phyloP scores from a whole-genome alignment of 2,329 filamentous ascomycete species.

The Talaromyces funiculosus region DNA sequence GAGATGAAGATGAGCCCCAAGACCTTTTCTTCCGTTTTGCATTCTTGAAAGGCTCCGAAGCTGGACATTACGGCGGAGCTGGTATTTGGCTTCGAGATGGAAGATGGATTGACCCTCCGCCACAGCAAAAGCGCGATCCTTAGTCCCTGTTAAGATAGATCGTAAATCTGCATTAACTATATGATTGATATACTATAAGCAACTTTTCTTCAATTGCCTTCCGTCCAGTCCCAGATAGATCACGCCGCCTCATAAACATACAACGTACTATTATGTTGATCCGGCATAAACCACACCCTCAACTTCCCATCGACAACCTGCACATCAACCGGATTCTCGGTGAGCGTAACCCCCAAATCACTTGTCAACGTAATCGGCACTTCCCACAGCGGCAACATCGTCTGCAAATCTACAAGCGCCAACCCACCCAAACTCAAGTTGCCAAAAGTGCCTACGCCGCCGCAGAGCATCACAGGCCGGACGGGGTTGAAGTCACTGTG shows the following conservation, averaged over 20 bases:
- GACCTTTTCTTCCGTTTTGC: conserved; percentile 45
- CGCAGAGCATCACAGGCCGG: conserved; percentile 44
- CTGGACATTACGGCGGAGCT: conserved; percentile 34
- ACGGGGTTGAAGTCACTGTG: background rate
- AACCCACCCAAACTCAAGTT: conserved; percentile 39
- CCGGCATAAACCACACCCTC: conserved; percentile 45
- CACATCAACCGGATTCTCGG: conserved; percentile 48
- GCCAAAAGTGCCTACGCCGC: conserved; percentile 39
- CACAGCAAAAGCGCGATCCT: conserved; percentile 12
- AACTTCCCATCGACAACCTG: conserved; percentile 41
- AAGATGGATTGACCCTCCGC: conserved; percentile 27
- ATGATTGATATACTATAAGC: background rate
- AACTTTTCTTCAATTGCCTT: background rate
- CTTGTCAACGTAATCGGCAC: conserved; percentile 43
- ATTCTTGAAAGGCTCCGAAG: conserved; percentile 38
- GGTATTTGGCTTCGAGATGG: conserved; percentile 38
- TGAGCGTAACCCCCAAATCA: conserved; percentile 36
- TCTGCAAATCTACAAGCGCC: conserved; percentile 43
- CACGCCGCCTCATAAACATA: conserved; percentile 44
- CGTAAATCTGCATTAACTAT: background rate
- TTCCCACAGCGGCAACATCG: conserved; percentile 44
- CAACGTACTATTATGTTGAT: conserved; percentile 44
- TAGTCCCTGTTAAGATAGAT: background rate
- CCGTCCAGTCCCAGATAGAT: background rate
- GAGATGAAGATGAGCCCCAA: conserved; percentile 29